phyloP scores from a whole-genome alignment of 2,329 filamentous ascomycete species.

The Neocatenulostroma microsporum region DNA sequence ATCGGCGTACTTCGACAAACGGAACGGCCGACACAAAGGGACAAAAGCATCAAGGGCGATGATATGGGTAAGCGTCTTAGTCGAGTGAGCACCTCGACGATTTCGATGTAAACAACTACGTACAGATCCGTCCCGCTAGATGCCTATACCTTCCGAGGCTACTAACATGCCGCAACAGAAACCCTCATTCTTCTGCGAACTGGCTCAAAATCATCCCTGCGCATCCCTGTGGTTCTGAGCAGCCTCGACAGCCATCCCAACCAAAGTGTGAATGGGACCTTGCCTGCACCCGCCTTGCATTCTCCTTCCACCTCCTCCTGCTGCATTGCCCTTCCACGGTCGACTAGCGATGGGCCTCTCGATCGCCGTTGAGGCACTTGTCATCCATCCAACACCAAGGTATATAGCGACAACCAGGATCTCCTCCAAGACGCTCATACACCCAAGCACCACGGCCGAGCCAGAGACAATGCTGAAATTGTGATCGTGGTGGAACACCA shows the following conservation, averaged over 20 bases:
- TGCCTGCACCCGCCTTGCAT: background rate
- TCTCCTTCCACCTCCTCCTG: background rate
- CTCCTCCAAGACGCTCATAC: conserved; percentile 1
- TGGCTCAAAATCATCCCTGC: background rate
- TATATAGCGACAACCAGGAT: conserved; percentile 1
- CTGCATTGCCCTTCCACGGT: conserved; percentile 1
- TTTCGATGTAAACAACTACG: too few relatives aligned
- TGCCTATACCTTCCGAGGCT: too few relatives aligned
- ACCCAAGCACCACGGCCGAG: conserved; percentile 1
- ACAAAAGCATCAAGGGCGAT: too few relatives aligned
- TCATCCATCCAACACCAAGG: conserved; percentile 1
- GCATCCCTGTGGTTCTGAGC: background rate
- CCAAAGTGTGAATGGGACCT: background rate
- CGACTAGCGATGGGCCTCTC: conserved; percentile 1
- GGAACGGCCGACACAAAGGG: too few relatives aligned
- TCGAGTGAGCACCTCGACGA: too few relatives aligned
- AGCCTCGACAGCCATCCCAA: background rate
- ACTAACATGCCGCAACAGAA: too few relatives aligned
- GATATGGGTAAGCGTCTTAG: too few relatives aligned
- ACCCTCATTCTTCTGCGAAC: too few relatives aligned
- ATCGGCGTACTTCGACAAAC: too few relatives aligned
- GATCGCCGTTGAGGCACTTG: background rate
- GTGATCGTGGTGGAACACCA: conserved; percentile 1
- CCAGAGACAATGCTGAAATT: conserved; percentile 1
- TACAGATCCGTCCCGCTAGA: too few relatives aligned